A percentile compares a stretch with the other conserved stretches of the same genome.
Evolutionary conservation across 371 early-diverging fungal species (phyloP).

Genomic region (Funneliformis caledonium): DNA sequence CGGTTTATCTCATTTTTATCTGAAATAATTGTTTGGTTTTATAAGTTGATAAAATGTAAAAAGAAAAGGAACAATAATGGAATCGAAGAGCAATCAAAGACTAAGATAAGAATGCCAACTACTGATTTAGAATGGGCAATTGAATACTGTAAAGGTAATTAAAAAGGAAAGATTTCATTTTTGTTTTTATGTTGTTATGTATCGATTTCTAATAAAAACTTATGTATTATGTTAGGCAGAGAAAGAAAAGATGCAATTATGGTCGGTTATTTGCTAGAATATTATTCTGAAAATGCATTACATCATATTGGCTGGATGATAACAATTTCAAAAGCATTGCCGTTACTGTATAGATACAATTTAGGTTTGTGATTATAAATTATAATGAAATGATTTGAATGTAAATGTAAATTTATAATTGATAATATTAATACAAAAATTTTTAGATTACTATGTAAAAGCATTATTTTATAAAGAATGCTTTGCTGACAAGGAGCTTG

Average conservation of each 20-base stretch:
- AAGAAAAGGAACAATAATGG: no score
- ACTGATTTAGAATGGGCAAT: slow-evolving; percentile 20
- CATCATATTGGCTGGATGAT: slow-evolving; percentile 19
- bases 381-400: background rate
- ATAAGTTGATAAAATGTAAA: background rate
- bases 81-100: background rate
- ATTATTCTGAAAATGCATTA: slow-evolving; percentile 7
- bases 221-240: background rate
- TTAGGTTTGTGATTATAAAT: background rate
- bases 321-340: background rate
- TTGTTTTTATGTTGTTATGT: background rate
- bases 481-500: background rate
- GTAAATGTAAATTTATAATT: background rate
- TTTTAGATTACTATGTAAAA: background rate
- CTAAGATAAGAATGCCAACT: background rate
- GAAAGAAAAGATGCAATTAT: background rate
- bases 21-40: background rate
- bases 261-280: slow-evolving; percentile 4
- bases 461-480: slow-evolving; percentile 2
- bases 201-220: background rate
- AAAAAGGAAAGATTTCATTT: background rate
- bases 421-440: background rate
- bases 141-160: background rate
- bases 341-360: background rate
- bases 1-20: background rate